These are phyloP conservation scores for Calocybe indica DNA, from an alignment of 768 basidiomycete species.

Conservation along the genomic window DNA sequence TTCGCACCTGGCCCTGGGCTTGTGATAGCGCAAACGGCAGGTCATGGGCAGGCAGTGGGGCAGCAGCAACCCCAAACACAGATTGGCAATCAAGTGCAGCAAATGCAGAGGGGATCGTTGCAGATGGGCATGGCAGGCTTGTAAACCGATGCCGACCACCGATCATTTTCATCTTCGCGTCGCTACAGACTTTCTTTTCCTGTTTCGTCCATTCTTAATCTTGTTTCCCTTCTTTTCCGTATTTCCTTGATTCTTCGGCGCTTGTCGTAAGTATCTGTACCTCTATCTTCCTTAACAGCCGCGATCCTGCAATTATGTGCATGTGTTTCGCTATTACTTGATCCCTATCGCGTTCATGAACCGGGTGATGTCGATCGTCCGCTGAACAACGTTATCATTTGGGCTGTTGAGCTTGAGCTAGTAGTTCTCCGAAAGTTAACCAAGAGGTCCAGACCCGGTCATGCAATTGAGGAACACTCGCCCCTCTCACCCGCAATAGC, in stretches of 20 bases:
- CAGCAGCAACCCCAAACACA: constrained; percentile 23
- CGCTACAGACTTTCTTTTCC: not conserved
- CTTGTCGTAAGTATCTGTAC: too few species aligned
- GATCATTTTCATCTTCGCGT: not conserved
- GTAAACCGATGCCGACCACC: constrained; percentile 18
- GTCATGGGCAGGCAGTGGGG: constrained; percentile 33
- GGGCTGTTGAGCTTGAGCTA: too few species aligned
- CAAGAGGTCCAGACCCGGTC: too few species aligned
- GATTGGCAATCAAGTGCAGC: constrained; percentile 20
- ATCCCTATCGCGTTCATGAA: too few species aligned
- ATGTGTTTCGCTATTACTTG: too few species aligned
- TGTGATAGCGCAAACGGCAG: constrained; percentile 29
- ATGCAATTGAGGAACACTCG: too few species aligned
- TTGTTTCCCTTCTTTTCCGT: constrained; percentile 11
- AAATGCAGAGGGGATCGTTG: constrained; percentile 36
- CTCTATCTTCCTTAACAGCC: too few species aligned
- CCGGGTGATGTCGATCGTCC: too few species aligned
- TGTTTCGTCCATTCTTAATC: not conserved
- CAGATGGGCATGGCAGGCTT: constrained; percentile 49
- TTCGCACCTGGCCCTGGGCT: constrained; percentile 49
- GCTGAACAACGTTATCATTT: too few species aligned
- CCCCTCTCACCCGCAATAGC: too few species aligned
- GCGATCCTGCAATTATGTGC: too few species aligned
- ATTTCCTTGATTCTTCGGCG: not conserved
- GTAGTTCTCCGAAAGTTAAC: too few species aligned